These are phyloP conservation scores for Saccharomycopsis fermentans DNA, from an alignment of 805 yeast species.

Conservation along the genomic window DNA sequence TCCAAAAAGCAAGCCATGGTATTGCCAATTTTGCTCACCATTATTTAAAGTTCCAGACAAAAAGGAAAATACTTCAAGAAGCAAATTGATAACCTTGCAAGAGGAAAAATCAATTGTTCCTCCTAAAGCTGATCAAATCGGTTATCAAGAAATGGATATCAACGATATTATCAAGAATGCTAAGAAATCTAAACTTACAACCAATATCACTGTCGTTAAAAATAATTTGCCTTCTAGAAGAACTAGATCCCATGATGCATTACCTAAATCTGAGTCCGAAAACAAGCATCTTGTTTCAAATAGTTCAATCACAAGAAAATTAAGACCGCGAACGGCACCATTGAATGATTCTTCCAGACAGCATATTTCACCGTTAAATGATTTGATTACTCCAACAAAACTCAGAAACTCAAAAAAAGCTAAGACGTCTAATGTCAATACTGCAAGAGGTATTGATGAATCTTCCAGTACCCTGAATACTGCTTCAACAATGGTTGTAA, in stretches of 20 bases:
- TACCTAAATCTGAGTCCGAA: not conserved
- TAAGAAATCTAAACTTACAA: not conserved
- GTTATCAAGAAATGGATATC: not conserved
- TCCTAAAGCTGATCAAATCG: not conserved
- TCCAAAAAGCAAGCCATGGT: conserved; percentile 60
- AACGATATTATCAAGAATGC: not conserved
- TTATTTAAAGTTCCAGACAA: conserved; percentile 17
- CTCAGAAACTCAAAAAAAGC: not conserved
- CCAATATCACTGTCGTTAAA: not conserved
- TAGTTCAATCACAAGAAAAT: not conserved
- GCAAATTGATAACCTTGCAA: not conserved
- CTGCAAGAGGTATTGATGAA: too few relatives aligned
- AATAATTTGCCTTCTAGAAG: not conserved
- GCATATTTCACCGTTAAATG: not conserved
- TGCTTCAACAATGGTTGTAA: not conserved
- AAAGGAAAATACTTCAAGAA: not conserved
- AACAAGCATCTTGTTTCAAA: not conserved
- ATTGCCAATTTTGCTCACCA: conserved; percentile 41
- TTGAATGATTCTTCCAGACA: not conserved
- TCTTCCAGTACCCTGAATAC: not conserved
- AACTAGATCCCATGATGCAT: not conserved
- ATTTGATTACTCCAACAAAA: not conserved
- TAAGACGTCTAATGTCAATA: not conserved
- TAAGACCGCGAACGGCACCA: not conserved
- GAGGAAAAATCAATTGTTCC: not conserved